These are phyloP conservation scores for Mycena citricolor DNA, from an alignment of 1,284 basidiomycete genomes.

Conservation along the genomic window DNA sequence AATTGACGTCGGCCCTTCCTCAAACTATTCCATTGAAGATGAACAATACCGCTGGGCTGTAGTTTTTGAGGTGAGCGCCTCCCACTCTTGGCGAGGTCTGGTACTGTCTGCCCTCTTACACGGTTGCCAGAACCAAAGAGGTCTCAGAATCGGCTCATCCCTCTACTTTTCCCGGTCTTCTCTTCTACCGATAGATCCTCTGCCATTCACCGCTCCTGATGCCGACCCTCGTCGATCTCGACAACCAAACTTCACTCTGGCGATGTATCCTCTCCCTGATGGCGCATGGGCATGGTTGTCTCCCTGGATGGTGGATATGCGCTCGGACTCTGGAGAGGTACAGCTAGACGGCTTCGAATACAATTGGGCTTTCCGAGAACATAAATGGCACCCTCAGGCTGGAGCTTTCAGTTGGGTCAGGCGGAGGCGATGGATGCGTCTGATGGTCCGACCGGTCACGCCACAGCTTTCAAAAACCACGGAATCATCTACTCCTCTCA, in stretches of 20 bases:
- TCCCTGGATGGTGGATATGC: constrained; percentile 86
- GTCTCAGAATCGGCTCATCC: constrained; percentile 69
- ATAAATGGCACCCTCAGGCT: constrained; percentile 61
- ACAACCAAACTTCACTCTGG: constrained; percentile 56
- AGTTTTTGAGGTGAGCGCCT: constrained; percentile 45
- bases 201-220: constrained; percentile 67
- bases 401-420: constrained; percentile 69
- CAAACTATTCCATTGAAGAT: constrained; percentile 31
- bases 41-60: constrained; percentile 70
- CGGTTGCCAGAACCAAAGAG: no score
- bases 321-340: constrained; percentile 65
- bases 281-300: constrained; percentile 81
- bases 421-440: constrained; percentile 71
- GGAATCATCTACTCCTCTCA: constrained; percentile 9
- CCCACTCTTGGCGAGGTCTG: constrained; percentile 22
- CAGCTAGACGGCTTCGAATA: constrained; percentile 84
- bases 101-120: no score
- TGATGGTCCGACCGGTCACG: constrained; percentile 70
- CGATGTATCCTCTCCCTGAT: constrained; percentile 74
- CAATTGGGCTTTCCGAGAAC: constrained; percentile 68
- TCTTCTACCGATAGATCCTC: constrained; percentile 72
- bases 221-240: constrained; percentile 38
- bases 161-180: constrained; percentile 70
- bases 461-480: constrained; percentile 5
- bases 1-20: constrained; percentile 39